Conservation (phyloP, 2,329 filamentous ascomycete species). For the Colletotrichum abscissum region DNA sequence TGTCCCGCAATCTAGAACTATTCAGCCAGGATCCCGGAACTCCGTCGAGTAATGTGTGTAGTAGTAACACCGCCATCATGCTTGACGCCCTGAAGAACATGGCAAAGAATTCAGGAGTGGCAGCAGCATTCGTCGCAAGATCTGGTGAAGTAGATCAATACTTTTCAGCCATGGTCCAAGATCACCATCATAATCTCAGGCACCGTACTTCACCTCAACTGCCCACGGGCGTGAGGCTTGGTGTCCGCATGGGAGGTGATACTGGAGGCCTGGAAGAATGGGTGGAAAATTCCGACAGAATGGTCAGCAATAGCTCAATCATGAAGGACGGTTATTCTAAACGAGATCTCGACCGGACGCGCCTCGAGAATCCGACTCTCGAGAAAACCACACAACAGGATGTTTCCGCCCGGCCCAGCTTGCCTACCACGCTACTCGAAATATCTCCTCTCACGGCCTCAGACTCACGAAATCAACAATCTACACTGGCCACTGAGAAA, state of each 20-base stretch:
- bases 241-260: conserved; percentile 52
- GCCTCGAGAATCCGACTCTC: neutral
- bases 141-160: conserved; percentile 29
- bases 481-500: conserved; percentile 9
- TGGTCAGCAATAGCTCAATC: conserved; percentile 57
- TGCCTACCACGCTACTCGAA: neutral
- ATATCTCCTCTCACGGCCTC: neutral
- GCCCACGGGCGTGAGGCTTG: conserved; percentile 39
- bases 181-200: conserved; percentile 22
- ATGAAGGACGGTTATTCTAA: conserved; percentile 40
- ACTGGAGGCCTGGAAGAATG: conserved; percentile 68
- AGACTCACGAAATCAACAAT: neutral
- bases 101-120: conserved; percentile 22
- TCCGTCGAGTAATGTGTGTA: neutral
- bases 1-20: conserved; percentile 50
- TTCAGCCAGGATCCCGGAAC: neutral
- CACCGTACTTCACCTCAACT: neutral
- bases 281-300: conserved; percentile 50
- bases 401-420: too few species aligned
- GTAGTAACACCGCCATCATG: conserved; percentile 5
- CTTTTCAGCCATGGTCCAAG: conserved; percentile 17
- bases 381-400: neutral
- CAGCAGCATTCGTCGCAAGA: conserved; percentile 24
- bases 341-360: conserved; percentile 33
- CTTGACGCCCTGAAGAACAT: conserved; percentile 15